Percentiles rank a stretch among this genome's conserved stretches.
These are phyloP conservation scores for Jackrogersella minutella DNA, from an alignment of 495 filamentous ascomycete species.

Conservation along the genomic window DNA sequence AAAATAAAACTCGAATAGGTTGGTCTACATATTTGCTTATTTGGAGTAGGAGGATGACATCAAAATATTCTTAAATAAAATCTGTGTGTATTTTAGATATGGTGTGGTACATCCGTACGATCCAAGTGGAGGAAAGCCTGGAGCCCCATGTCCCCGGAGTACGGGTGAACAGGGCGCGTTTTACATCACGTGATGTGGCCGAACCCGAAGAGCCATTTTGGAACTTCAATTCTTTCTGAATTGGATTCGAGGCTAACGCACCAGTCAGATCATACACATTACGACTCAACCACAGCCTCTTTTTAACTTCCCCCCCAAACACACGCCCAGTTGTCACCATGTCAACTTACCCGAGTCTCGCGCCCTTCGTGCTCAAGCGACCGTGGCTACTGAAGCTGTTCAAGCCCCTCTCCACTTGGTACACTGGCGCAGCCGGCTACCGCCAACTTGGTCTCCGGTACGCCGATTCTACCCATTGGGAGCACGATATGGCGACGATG, in stretches of 20 bases:
- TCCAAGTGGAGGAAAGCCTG: conserved; percentile 1
- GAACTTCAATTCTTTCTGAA: conserved; percentile 36
- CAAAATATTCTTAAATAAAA: conserved; percentile 1
- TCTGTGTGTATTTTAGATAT: conserved; percentile 3
- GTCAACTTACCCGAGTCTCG: conserved; percentile 70
- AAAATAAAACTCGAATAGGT: not conserved
- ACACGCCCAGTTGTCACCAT: conserved; percentile 45
- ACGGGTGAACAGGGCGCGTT: not conserved
- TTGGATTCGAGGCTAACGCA: conserved; percentile 13
- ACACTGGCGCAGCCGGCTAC: conserved; percentile 86
- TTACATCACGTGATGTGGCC: conserved; percentile 39
- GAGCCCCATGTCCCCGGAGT: conserved; percentile 12
- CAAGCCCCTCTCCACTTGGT: conserved; percentile 82
- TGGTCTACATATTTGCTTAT: not conserved
- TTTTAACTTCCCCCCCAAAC: conserved; percentile 17
- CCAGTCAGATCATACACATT: conserved; percentile 11
- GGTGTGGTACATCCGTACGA: conserved; percentile 9
- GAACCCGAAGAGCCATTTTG: conserved; percentile 35
- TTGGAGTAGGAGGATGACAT: conserved; percentile 11
- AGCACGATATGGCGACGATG: not conserved
- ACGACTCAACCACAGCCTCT: conserved; percentile 22
- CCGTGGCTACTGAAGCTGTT: conserved; percentile 84
- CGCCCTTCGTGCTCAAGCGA: conserved; percentile 75
- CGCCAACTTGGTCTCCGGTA: conserved; percentile 91
- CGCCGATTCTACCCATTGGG: conserved; percentile 40